Evolutionary conservation across 1,284 basidiomycete species (phyloP).

Genomic region (Phylloporus sp.): DNA sequence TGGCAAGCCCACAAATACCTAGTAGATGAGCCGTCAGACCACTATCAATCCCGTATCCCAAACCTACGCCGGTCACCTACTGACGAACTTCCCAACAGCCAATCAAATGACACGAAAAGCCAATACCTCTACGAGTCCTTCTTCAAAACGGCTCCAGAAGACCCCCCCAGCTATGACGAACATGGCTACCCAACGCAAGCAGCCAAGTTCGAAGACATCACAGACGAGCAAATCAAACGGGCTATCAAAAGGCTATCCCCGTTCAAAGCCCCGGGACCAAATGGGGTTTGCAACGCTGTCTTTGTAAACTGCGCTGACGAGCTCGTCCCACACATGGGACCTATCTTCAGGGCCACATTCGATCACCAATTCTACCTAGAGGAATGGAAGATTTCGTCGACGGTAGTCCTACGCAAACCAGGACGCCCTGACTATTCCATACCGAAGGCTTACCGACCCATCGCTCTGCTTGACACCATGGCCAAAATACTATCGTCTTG

Average conservation of each 20-base stretch:
- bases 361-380: background rate
- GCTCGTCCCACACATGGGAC: background rate
- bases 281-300: background rate
- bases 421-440: background rate
- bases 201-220: too few relatives aligned
- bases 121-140: too few relatives aligned
- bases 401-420: background rate
- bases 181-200: background rate
- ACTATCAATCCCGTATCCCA: background rate
- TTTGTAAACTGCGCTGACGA: background rate
- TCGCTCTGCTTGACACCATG: background rate
- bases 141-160: too few relatives aligned
- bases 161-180: background rate
- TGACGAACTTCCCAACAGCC: too few relatives aligned
- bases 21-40: background rate
- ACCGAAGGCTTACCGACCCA: background rate
- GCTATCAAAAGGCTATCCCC: background rate
- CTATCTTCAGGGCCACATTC: background rate
- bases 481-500: background rate
- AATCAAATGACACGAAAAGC: too few relatives aligned
- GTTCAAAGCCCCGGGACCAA: slow-evolving; percentile 2
- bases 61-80: background rate
- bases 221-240: background rate
- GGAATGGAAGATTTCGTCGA: background rate
- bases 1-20: slow-evolving; percentile 5